Conservation (phyloP, 176 grass and related monocot species). For the Aegilops speltoides region DNA sequence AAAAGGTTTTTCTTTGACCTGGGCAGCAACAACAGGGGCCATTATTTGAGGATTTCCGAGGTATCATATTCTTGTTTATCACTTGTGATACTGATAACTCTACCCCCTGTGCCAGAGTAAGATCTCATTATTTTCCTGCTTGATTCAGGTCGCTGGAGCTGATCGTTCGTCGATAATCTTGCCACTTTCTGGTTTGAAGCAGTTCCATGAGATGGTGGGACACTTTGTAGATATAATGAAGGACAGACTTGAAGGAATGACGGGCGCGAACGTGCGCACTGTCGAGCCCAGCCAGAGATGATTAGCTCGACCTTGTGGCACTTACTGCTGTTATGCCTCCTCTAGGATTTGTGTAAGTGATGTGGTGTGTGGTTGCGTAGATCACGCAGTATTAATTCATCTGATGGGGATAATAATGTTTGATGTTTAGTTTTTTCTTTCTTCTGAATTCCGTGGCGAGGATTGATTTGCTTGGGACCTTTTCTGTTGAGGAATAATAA, state of each 20-base stretch:
- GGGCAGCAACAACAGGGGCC: slow-evolving; percentile 92
- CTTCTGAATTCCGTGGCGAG: slow-evolving; percentile 43
- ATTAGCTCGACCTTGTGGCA: slow-evolving; percentile 39
- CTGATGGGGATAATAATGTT: slow-evolving; percentile 62
- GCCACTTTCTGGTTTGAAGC: slow-evolving; percentile 87
- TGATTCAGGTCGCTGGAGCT: slow-evolving; percentile 80
- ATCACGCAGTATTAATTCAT: slow-evolving; percentile 57
- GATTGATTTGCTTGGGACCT: slow-evolving; percentile 59
- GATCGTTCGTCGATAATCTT: slow-evolving; percentile 98
- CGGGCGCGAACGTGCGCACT: slow-evolving; percentile 66
- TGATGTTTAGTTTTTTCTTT: slow-evolving; percentile 18
- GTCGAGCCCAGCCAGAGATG: slow-evolving; percentile 85
- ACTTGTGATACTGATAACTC: background rate
- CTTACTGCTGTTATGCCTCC: slow-evolving; percentile 57
- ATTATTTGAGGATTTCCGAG: slow-evolving; percentile 98
- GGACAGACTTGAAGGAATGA: slow-evolving; percentile 93
- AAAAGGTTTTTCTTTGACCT: slow-evolving; percentile 99
- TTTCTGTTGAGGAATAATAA: slow-evolving; percentile 54
- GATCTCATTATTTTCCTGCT: slow-evolving; percentile 6
- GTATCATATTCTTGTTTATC: slow-evolving; percentile 34
- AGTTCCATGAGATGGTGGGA: slow-evolving; percentile 99
- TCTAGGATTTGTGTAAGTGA: slow-evolving; percentile 47
- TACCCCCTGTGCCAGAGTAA: background rate
- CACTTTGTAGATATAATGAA: slow-evolving; percentile 99
- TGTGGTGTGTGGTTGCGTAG: slow-evolving; percentile 58